Evolutionary conservation across 2,329 filamentous ascomycete species (phyloP), one percentile per base, ranked within the genome.

Genomic region (Trematosphaeria pertusa): DNA sequence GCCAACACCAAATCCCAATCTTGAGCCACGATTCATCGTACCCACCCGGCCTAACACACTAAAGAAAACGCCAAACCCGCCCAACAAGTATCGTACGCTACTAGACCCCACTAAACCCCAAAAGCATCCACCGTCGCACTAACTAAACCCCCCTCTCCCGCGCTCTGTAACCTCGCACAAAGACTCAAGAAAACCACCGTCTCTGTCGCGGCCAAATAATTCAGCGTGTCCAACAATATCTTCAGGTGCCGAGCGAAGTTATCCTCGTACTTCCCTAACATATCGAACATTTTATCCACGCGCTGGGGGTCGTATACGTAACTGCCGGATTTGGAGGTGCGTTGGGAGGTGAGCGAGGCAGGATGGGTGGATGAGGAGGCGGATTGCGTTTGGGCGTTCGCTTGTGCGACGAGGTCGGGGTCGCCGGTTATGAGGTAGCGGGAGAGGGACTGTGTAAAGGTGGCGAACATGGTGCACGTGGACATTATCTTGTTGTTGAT

Each of bases 401-500:
- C 73, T 12, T 74, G 70, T 28, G 81, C 78, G 17, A 82, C 78
- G 33, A 96, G 80, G 64, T 95, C 90, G 0, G 89, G 87, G 65
- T 97, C 92, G 14, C 88, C 85, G 56, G 88, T 88, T 62, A 91
- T 85, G 47, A 99, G 83, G 65, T 93, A 91, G 52, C 90, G 87
- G 9, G 90, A 88, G 31, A 97, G 83, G 68, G 89, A 92, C 55
- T 88, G 87, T 21, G 91, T 95, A 75, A 95, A 97, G 46, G 87
- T 86, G 39, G 92, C 91, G 72, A 97, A 99, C 78, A 96, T 87
- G 50, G 88, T 92, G 78, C 94, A 97, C 30, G 93, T 96, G 58
- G 91, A 89, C 85, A 96, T 94, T 37, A 99, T 84, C 71, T 97
- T 97, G 48, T 92, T 94, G 75, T 97, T 93, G 67, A 99, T 95